These are phyloP conservation scores for Raphanus hybrid DNA, from an alignment of 441 rosid species.

Conservation along the genomic window DNA sequence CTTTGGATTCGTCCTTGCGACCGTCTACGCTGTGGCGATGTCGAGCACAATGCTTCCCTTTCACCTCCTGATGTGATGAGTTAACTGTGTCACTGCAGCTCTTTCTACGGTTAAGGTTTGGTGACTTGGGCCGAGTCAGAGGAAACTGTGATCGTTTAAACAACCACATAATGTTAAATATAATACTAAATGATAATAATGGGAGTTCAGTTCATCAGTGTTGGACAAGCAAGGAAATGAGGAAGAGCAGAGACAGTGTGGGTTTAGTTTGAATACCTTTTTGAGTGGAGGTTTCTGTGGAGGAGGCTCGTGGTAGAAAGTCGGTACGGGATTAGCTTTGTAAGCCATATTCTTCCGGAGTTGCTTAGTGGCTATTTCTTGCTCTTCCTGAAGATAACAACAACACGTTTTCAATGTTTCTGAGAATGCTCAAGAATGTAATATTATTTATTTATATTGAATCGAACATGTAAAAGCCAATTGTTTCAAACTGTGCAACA, in stretches of 20 bases:
- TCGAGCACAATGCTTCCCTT: slow-evolving; percentile 56
- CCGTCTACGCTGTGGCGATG: slow-evolving; percentile 66
- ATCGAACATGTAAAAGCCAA: slow-evolving; percentile 11
- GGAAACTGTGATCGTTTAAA: slow-evolving; percentile 62
- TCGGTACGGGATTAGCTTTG: slow-evolving; percentile 95
- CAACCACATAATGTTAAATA: not conserved
- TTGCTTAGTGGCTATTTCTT: slow-evolving; percentile 84
- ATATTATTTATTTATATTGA: not conserved
- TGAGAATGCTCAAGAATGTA: slow-evolving; percentile 17
- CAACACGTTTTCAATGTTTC: not conserved
- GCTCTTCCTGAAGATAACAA: slow-evolving; percentile 76
- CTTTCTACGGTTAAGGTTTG: slow-evolving; percentile 67
- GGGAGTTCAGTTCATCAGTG: not conserved
- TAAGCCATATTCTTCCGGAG: slow-evolving; percentile 82
- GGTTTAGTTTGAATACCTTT: slow-evolving; percentile 59
- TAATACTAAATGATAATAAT: not conserved
- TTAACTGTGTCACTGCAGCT: slow-evolving; percentile 78
- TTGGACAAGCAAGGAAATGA: slow-evolving; percentile 20
- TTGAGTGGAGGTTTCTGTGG: slow-evolving; percentile 81
- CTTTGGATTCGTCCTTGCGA: slow-evolving; percentile 52
- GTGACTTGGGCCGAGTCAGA: slow-evolving; percentile 82
- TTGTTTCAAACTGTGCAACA: slow-evolving; percentile 2
- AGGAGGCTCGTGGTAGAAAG: slow-evolving; percentile 87
- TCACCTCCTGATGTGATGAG: slow-evolving; percentile 54
- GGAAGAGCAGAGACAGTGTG: not conserved